Evolutionary conservation across 768 basidiomycete genomes (phyloP).

Genomic region (Fomitopsis pulvina): DNA sequence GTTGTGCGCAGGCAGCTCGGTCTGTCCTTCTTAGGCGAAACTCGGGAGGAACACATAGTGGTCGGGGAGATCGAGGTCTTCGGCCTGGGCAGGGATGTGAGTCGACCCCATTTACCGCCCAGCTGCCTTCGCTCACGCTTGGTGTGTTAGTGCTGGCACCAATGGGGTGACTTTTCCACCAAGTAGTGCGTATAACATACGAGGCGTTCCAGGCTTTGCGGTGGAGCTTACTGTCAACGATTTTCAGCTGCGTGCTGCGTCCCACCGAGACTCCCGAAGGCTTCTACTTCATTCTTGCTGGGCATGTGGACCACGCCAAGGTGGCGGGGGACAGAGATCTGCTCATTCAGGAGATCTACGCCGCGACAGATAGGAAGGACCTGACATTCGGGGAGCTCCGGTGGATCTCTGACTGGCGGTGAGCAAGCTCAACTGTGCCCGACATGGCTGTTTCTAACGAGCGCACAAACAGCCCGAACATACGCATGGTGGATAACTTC

Average conservation of each 20-base stretch:
- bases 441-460: not conserved
- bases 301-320: not conserved
- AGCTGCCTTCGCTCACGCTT: not conserved
- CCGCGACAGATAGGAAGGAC: slow-evolving; percentile 1
- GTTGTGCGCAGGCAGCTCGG: slow-evolving; percentile 34
- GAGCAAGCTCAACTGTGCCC: not conserved
- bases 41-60: slow-evolving; percentile 16
- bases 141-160: not conserved
- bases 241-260: not conserved
- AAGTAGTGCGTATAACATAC: not conserved
- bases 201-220: not conserved
- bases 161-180: not conserved
- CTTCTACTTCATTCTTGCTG: not conserved
- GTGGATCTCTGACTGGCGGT: slow-evolving; percentile 3
- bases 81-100: slow-evolving; percentile 24
- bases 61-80: slow-evolving; percentile 33
- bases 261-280: not conserved
- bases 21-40: slow-evolving; percentile 36
- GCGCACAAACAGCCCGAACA: slow-evolving; percentile 31
- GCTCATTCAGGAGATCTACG: not conserved
- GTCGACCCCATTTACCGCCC: slow-evolving; percentile 1
- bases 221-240: not conserved
- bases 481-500: slow-evolving; percentile 41
- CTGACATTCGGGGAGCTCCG: not conserved
- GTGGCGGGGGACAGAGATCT: not conserved